A percentile compares a stretch with the other conserved stretches of the same genome.
Conservation (phyloP, 768 basidiomycete genomes). For the Candolleomyces eurysporus region DNA sequence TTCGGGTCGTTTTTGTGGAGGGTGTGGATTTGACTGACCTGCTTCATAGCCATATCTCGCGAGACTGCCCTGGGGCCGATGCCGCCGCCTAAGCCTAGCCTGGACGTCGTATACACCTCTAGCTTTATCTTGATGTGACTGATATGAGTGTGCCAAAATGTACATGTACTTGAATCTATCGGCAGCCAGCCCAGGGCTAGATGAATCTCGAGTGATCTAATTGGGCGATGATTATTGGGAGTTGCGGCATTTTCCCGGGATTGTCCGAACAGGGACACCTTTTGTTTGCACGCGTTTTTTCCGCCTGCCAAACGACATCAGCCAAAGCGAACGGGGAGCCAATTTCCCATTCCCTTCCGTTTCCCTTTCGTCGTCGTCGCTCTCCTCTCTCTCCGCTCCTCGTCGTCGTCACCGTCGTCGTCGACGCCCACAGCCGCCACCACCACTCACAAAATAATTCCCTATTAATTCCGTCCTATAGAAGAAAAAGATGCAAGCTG, state of each 20-base stretch:
- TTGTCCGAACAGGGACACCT: slow-evolving; percentile 16
- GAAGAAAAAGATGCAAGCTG: slow-evolving; percentile 22
- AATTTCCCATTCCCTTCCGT: slow-evolving; percentile 16
- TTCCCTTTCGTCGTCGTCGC: slow-evolving; percentile 13
- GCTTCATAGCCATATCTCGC: too few species aligned
- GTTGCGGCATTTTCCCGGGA: slow-evolving; percentile 19
- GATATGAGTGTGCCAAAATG: not conserved
- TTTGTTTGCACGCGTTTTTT: slow-evolving; percentile 8
- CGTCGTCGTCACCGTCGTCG: slow-evolving; percentile 5
- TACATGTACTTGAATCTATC: slow-evolving; percentile 7
- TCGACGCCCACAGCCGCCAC: not conserved
- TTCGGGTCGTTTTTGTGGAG: too few species aligned
- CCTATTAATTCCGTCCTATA: not conserved
- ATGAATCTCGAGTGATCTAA: not conserved
- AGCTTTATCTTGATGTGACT: too few species aligned
- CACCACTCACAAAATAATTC: not conserved
- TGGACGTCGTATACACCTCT: not conserved
- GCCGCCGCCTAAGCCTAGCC: not conserved
- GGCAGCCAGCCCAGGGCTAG: not conserved
- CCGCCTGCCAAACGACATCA: not conserved
- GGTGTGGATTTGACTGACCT: too few species aligned
- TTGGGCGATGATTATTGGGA: not conserved
- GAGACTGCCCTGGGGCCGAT: slow-evolving; percentile 14
- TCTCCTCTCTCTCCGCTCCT: slow-evolving; percentile 4
- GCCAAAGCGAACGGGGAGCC: slow-evolving; percentile 7